These are phyloP conservation scores for Phytophthora palmivora DNA, from an alignment of 352 stramenopile species.

Conservation along the genomic window DNA sequence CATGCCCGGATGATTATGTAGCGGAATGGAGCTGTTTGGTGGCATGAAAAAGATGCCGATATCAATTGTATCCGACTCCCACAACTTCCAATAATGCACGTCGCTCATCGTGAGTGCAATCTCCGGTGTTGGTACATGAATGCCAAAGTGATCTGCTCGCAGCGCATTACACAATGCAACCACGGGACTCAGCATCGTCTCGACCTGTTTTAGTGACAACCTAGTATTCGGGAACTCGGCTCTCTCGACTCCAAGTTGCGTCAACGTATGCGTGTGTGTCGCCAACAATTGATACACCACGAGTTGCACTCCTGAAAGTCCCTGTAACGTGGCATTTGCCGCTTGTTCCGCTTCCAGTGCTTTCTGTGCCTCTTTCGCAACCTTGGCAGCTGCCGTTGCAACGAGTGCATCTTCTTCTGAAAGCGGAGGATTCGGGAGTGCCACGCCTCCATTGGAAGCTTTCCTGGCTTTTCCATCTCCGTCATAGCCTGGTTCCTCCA, in stretches of 20 bases:
- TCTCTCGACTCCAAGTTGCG: constrained; percentile 51
- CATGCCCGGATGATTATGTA: constrained; percentile 88
- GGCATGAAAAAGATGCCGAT: constrained; percentile 90
- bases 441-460: constrained; percentile 32
- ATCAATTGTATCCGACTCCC: constrained; percentile 84
- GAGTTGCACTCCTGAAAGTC: constrained; percentile 69
- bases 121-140: constrained; percentile 68
- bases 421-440: constrained; percentile 24
- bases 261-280: constrained; percentile 70
- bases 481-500: constrained; percentile 62
- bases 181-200: constrained; percentile 68
- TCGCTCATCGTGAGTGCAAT: constrained; percentile 78
- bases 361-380: constrained; percentile 45
- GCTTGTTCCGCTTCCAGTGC: constrained; percentile 55
- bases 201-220: constrained; percentile 77
- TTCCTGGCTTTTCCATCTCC: constrained; percentile 50
- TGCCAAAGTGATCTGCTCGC: constrained; percentile 71
- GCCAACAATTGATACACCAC: constrained; percentile 74
- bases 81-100: constrained; percentile 89
- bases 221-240: constrained; percentile 72
- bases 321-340: constrained; percentile 44
- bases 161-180: constrained; percentile 65
- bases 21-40: constrained; percentile 71
- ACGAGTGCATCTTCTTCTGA: constrained; percentile 32
- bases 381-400: constrained; percentile 30